Evolutionary conservation across 1,139 yeast genomes (phyloP).

Genomic region (Casaregolazyma lundiana): DNA sequence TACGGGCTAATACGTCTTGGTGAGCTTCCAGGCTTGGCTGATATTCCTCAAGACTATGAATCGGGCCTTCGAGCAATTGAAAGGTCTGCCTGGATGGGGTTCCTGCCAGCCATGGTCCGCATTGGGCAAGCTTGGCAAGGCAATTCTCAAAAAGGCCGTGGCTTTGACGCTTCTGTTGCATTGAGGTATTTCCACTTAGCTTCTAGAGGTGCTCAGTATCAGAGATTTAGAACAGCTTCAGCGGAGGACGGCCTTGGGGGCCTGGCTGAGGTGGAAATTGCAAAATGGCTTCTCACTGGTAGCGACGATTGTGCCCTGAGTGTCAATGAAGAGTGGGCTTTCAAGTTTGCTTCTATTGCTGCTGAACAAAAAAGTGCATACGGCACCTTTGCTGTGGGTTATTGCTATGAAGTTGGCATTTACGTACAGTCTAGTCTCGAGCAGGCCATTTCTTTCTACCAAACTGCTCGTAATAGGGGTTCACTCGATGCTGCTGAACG

Average conservation of each 20-base stretch:
- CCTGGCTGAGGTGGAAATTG: conserved; percentile 36
- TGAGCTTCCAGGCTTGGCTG: conserved; percentile 26
- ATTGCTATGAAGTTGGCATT: conserved; percentile 40
- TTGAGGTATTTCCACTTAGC: conserved; percentile 38
- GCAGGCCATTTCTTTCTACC: conserved; percentile 33
- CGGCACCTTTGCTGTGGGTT: conserved; percentile 40
- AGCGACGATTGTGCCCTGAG: conserved; percentile 26
- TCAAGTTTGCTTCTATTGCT: conserved; percentile 34
- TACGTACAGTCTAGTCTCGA: conserved; percentile 26
- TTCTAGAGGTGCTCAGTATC: conserved; percentile 34
- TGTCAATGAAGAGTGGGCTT: conserved; percentile 38
- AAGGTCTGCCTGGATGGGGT: conserved; percentile 36
- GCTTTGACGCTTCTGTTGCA: conserved; percentile 36
- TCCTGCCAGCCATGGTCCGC: conserved; percentile 37
- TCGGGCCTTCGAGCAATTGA: conserved; percentile 33
- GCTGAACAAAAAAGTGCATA: conserved; percentile 32
- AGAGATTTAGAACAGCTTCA: conserved; percentile 20
- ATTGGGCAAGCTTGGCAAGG: conserved; percentile 40
- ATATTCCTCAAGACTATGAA: conserved; percentile 15
- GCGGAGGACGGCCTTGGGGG: conserved; percentile 25
- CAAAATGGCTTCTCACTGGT: conserved; percentile 41
- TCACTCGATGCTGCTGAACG: conserved; percentile 34
- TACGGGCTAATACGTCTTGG: conserved; percentile 35
- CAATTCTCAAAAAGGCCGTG: conserved; percentile 26
- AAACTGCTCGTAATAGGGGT: conserved; percentile 28